Evolutionary conservation across 169 alveolate genomes (phyloP).

Genomic region (Theileria equi): DNA sequence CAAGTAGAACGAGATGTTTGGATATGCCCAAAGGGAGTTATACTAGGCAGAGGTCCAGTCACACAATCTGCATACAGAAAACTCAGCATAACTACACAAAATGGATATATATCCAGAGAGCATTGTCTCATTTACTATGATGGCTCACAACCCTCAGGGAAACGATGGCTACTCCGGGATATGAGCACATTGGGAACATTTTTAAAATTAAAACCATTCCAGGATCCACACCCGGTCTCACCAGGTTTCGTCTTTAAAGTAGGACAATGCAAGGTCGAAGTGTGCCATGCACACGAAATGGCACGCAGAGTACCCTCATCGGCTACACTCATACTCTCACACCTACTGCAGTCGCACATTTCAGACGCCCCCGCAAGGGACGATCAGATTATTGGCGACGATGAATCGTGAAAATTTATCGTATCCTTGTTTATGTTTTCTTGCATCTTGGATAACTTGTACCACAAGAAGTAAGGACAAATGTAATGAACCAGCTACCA

Average conservation of each 20-base stretch:
- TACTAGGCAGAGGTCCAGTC: conserved; percentile 83
- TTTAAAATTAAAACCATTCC: conserved; percentile 80
- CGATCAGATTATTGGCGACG: not conserved
- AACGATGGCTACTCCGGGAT: conserved; percentile 82
- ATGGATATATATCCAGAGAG: conserved; percentile 87
- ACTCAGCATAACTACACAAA: conserved; percentile 75
- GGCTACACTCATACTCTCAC: conserved; percentile 60
- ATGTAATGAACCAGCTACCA: no score
- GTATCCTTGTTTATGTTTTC: no score
- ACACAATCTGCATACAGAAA: conserved; percentile 72
- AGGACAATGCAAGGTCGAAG: conserved; percentile 86
- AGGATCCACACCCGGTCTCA: conserved; percentile 75
- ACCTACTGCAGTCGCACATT: conserved; percentile 53
- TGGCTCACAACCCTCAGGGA: conserved; percentile 73
- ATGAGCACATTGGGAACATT: conserved; percentile 86
- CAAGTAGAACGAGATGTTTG: conserved; percentile 67
- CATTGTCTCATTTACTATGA: conserved; percentile 85
- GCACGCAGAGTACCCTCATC: conserved; percentile 58
- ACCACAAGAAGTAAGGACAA: no score
- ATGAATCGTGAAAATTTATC: no score
- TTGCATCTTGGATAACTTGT: no score
- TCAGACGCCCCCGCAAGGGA: not conserved
- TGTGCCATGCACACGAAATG: conserved; percentile 60
- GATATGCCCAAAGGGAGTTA: conserved; percentile 78
- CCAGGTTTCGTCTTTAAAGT: conserved; percentile 81